Evolutionary conservation across 2,329 filamentous ascomycete genomes (phyloP).

Genomic region (Periconia macrospinosa): DNA sequence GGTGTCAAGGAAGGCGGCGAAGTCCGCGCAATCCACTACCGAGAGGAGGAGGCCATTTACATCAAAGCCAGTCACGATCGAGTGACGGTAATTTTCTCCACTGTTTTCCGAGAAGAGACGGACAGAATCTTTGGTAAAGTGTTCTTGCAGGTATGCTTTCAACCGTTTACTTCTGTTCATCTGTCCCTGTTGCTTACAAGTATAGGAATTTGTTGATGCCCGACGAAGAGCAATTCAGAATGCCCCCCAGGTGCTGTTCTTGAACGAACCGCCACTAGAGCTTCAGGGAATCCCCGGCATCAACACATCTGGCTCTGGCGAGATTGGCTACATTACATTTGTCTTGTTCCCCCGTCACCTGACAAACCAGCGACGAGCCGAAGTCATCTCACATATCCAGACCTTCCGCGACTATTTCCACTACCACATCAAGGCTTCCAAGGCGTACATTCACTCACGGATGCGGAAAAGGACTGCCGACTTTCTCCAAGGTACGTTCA

Average conservation of each 20-base stretch:
- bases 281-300: conserved; percentile 86
- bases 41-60: conserved; percentile 98
- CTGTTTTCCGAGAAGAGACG: conserved; percentile 95
- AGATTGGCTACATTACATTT: conserved; percentile 97
- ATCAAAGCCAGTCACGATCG: conserved; percentile 97
- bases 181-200: neutral
- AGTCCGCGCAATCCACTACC: conserved; percentile 96
- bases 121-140: conserved; percentile 97
- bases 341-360: conserved; percentile 96
- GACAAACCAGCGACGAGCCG: conserved; percentile 83
- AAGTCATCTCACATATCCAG: conserved; percentile 98
- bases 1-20: conserved; percentile 86
- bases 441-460: conserved; percentile 97
- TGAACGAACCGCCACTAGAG: conserved; percentile 91
- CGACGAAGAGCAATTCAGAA: conserved; percentile 95
- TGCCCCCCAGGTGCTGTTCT: conserved; percentile 94
- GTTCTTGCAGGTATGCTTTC: conserved; percentile 70
- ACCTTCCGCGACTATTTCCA: conserved; percentile 99
- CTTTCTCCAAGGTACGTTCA: conserved; percentile 83
- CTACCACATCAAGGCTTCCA: conserved; percentile 99
- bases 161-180: neutral
- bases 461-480: conserved; percentile 98
- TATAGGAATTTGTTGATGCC: conserved; percentile 89
- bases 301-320: conserved; percentile 69
- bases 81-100: conserved; percentile 99